Evolutionary conservation across 2,329 filamentous ascomycete species (phyloP).

Genomic region (Eutypa lata): DNA sequence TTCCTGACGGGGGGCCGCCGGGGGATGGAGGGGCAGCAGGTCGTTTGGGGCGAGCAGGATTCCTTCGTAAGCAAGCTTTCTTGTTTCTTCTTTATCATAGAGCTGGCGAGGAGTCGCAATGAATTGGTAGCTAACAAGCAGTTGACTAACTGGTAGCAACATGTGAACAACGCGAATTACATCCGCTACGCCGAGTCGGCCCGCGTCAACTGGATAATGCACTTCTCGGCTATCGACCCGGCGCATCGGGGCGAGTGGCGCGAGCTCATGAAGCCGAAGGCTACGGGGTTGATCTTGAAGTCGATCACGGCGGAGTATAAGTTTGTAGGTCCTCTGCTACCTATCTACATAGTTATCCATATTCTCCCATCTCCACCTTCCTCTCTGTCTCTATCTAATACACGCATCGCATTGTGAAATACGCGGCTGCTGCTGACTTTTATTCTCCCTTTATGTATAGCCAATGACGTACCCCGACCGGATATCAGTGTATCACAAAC

Average conservation of each 20-base stretch:
- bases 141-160: slow-evolving; percentile 44
- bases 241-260: slow-evolving; percentile 62
- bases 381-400: slow-evolving; percentile 1
- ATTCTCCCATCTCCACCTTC: background rate
- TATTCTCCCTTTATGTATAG: slow-evolving; percentile 37
- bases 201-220: slow-evolving; percentile 73
- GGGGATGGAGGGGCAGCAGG: slow-evolving; percentile 22
- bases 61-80: slow-evolving; percentile 35
- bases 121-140: no score
- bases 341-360: background rate
- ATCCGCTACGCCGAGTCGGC: slow-evolving; percentile 80
- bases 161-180: slow-evolving; percentile 87
- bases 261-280: slow-evolving; percentile 63
- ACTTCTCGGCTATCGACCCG: slow-evolving; percentile 65
- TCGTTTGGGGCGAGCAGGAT: slow-evolving; percentile 70
- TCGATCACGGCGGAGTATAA: slow-evolving; percentile 84
- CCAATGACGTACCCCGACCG: slow-evolving; percentile 81
- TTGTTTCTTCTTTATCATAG: slow-evolving; percentile 1
- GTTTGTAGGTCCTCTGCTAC: slow-evolving; percentile 57
- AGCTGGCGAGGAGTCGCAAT: no score
- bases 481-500: slow-evolving; percentile 80
- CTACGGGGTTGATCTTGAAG: slow-evolving; percentile 71
- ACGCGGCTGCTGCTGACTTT: background rate
- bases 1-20: slow-evolving; percentile 18
- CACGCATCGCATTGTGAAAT: no score